Conservation (phyloP, 2,329 filamentous ascomycete species). For the Stagonosporopsis vannaccii region DNA sequence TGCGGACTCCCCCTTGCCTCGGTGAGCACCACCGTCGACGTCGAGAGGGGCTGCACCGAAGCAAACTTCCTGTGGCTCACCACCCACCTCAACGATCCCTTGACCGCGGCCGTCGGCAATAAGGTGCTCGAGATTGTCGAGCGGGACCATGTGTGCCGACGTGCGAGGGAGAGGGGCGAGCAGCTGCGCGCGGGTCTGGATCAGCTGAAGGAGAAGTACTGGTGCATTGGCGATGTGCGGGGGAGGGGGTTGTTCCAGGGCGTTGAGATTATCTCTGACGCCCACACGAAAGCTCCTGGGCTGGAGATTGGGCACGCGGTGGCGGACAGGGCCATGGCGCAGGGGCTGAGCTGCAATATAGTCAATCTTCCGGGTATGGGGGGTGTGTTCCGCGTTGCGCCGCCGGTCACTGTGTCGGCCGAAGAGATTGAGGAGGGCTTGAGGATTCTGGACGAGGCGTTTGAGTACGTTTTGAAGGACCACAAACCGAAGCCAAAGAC, state of each 20-base stretch:
- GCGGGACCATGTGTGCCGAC: conserved; percentile 31
- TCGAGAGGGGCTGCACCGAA: conserved; percentile 28
- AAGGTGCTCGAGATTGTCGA: conserved; percentile 43
- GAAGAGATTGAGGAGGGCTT: conserved; percentile 57
- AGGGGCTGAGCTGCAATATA: conserved; percentile 37
- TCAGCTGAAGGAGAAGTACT: conserved; percentile 30
- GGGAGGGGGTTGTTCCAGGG: conserved; percentile 41
- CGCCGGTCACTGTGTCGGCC: conserved; percentile 64
- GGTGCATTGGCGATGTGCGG: conserved; percentile 42
- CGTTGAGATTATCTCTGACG: conserved; percentile 38
- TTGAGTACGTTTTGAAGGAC: conserved; percentile 4
- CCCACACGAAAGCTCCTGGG: conserved; percentile 29
- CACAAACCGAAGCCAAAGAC: not conserved
- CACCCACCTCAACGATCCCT: conserved; percentile 42
- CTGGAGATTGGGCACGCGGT: conserved; percentile 34
- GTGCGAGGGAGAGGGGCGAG: conserved; percentile 24
- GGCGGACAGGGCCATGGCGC: conserved; percentile 26
- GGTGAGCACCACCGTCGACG: conserved; percentile 32
- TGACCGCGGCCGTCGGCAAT: conserved; percentile 37
- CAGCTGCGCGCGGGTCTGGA: conserved; percentile 31
- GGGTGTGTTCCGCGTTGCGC: conserved; percentile 66
- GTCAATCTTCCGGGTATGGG: conserved; percentile 36
- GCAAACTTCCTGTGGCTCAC: conserved; percentile 38
- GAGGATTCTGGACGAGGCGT: conserved; percentile 63
- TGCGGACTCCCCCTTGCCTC: conserved; percentile 39